Conservation (phyloP, 1,139 yeast species). For the Kluyveromyces sp. region DNA sequence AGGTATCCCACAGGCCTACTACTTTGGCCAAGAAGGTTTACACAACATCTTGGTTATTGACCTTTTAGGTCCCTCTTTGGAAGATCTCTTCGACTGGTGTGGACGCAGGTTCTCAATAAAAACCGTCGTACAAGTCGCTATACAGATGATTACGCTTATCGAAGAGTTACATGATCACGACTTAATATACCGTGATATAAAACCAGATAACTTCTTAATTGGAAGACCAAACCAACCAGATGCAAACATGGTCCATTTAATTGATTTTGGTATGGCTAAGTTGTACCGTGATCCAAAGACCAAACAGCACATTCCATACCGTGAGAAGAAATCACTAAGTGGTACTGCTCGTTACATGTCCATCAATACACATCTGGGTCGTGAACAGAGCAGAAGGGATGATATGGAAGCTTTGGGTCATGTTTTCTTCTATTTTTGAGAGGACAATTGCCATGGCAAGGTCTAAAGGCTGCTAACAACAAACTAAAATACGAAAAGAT, state of each 20-base stretch:
- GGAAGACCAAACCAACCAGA: slow-evolving; percentile 68
- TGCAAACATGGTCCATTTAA: slow-evolving; percentile 81
- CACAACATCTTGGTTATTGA: slow-evolving; percentile 70
- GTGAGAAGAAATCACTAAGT: slow-evolving; percentile 91
- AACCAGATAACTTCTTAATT: slow-evolving; percentile 95
- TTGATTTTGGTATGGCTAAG: slow-evolving; percentile 95
- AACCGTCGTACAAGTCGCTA: slow-evolving; percentile 67
- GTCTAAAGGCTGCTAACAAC: slow-evolving; percentile 80
- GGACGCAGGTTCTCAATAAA: slow-evolving; percentile 60
- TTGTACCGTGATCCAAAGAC: slow-evolving; percentile 94
- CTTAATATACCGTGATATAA: slow-evolving; percentile 66
- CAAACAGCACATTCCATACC: slow-evolving; percentile 89
- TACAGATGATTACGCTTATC: slow-evolving; percentile 64
- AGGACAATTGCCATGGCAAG: slow-evolving; percentile 98
- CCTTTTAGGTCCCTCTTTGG: slow-evolving; percentile 67
- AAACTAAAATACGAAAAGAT: slow-evolving; percentile 77
- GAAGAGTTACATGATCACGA: slow-evolving; percentile 63
- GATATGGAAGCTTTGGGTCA: slow-evolving; percentile 94
- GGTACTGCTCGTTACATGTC: slow-evolving; percentile 98
- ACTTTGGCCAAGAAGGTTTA: slow-evolving; percentile 74
- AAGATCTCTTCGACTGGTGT: slow-evolving; percentile 79
- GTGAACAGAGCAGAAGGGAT: slow-evolving; percentile 94
- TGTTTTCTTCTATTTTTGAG: slow-evolving; percentile 91
- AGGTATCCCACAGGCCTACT: slow-evolving; percentile 70
- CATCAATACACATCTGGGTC: slow-evolving; percentile 92